These are phyloP conservation scores for Herpetomonas tarakana DNA, from an alignment of 208 protist genomes.

Conservation along the genomic window DNA sequence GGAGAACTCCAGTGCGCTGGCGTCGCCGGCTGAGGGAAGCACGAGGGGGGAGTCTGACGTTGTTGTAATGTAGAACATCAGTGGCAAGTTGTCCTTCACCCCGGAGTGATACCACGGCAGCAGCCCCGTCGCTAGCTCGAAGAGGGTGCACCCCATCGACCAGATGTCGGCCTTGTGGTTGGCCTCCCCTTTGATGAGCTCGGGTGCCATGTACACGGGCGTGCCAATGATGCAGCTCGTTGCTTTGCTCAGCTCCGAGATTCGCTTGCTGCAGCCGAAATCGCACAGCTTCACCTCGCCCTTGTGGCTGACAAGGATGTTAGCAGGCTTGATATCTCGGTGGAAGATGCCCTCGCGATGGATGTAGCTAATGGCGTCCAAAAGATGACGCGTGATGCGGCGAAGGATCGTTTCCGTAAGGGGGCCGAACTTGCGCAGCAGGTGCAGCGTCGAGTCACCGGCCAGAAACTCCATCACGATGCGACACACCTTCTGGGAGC, in stretches of 20 bases:
- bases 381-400: conserved; percentile 60
- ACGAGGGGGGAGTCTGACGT: conserved; percentile 78
- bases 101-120: conserved; percentile 84
- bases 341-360: conserved; percentile 89
- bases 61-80: conserved; percentile 91
- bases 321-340: conserved; percentile 91
- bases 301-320: conserved; percentile 83
- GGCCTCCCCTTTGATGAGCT: conserved; percentile 83
- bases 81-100: conserved; percentile 68
- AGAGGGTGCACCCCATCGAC: conserved; percentile 85
- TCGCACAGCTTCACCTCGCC: conserved; percentile 90
- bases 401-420: conserved; percentile 78
- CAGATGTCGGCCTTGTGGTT: conserved; percentile 88
- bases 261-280: conserved; percentile 90
- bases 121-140: conserved; percentile 81
- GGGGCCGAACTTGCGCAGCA: conserved; percentile 80
- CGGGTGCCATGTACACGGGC: conserved; percentile 89
- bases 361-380: conserved; percentile 84
- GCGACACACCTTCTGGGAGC: conserved; percentile 80
- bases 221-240: conserved; percentile 87
- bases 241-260: conserved; percentile 80
- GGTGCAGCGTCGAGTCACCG: conserved; percentile 75
- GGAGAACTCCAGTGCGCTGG: conserved; percentile 45
- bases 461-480: conserved; percentile 89
- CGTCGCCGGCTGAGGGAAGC: conserved; percentile 37